Evolutionary conservation across 306 rosid genomes (phyloP).

Genomic region (Alnus rubra): DNA sequence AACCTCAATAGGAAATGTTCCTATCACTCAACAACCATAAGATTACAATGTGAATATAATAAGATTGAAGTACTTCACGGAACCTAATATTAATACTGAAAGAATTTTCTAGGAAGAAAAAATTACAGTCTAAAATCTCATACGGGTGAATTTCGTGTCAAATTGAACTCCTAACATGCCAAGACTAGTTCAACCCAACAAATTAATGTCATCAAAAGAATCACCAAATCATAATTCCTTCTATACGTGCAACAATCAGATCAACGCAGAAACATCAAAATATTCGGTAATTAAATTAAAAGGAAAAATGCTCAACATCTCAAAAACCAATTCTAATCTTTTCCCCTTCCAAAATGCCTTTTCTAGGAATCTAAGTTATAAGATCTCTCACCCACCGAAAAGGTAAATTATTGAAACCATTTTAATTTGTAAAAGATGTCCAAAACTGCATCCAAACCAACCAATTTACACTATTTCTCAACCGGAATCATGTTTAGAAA

Average conservation of each 20-base stretch:
- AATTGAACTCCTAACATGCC: background rate
- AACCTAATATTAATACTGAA: too few relatives aligned
- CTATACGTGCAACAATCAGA: background rate
- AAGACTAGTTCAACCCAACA: background rate
- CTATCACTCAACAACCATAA: slow-evolving; percentile 9
- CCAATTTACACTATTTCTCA: background rate
- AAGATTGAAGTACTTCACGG: background rate
- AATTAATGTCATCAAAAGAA: background rate
- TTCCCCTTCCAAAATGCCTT: background rate
- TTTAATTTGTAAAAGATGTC: background rate
- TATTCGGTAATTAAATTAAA: background rate
- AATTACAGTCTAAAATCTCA: background rate
- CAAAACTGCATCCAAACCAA: background rate
- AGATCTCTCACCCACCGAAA: background rate
- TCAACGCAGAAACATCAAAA: background rate
- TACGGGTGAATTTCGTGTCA: background rate
- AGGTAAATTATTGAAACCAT: background rate
- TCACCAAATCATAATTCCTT: background rate
- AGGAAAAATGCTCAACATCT: background rate
- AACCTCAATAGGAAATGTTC: slow-evolving; percentile 4
- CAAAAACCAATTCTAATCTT: background rate
- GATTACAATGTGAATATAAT: background rate
- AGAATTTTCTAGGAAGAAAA: background rate
- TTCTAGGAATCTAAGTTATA: background rate
- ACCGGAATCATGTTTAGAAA: background rate